Evolutionary conservation across 352 stramenopile species (phyloP), one percentile per base, ranked within the genome.

Genomic region (Globisporangium cystogenes): DNA sequence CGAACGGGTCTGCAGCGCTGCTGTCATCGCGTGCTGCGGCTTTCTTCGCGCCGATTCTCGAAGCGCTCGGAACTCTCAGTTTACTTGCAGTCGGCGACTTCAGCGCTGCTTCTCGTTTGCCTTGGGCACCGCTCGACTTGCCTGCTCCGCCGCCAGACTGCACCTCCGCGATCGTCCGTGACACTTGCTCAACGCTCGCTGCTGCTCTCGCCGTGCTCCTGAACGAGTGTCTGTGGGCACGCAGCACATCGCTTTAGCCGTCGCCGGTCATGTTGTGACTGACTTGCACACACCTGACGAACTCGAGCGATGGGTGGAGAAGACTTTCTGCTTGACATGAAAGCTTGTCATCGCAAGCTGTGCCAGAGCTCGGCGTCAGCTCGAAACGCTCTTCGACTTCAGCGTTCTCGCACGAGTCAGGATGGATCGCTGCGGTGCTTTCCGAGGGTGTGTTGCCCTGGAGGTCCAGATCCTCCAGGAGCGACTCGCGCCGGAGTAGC

Each of bases 251-350:
- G 12, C 10, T 16, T 5, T 18, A 51, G 29, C 10, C n/a, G n/a
- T n/a, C n/a, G n/a, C n/a, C n/a, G n/a, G n/a, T n/a, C n/a, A n/a
- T n/a, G n/a, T n/a, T n/a, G n/a, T n/a, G n/a, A n/a, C n/a, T n/a
- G n/a, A n/a, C n/a, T n/a, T n/a, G n/a, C n/a, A 15, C 64, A 1
- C 50, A 81, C 71, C 48, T 51, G 42, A 69, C 58, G 61, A 66
- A 54, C 57, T 72, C 52, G 11, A 78, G 46, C 29, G 61, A 51
- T 5, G 46, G 44, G 35, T 71, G 52, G 1, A 57, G 12, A 15
- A 57, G 12, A 15, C n/a, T 24, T 26, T 42, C 48, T 3, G 42
- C 41, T 37, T 21, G 35, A 59, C 16, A 18, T 7, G 29, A 16
- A 16, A 5, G 23, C 40, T 65, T 53, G 12, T 60, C 29, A 45